Percentiles rank a stretch among this genome's conserved stretches.
These are phyloP conservation scores for Globisporangium megalacanthum DNA, from an alignment of 352 stramenopile genomes.

Conservation along the genomic window DNA sequence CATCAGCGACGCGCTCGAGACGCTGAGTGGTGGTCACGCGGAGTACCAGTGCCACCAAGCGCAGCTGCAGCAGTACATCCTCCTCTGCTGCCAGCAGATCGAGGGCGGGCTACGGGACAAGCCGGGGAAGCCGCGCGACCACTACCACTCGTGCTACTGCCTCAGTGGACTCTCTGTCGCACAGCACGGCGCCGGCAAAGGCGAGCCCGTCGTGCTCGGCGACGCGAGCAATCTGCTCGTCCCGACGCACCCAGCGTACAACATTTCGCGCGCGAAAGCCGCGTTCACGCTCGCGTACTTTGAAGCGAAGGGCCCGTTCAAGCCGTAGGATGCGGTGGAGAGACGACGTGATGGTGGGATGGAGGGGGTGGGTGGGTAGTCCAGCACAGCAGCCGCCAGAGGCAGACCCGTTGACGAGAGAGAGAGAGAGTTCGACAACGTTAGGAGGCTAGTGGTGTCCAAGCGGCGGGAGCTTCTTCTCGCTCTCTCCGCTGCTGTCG, in stretches of 20 bases:
- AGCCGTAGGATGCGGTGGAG: conserved; percentile 11
- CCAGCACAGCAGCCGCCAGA: conserved; percentile 8
- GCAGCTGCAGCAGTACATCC: conserved; percentile 89
- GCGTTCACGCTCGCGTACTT: conserved; percentile 64
- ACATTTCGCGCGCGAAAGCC: conserved; percentile 89
- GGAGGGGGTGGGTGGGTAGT: too few relatives aligned
- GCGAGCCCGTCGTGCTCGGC: conserved; percentile 44
- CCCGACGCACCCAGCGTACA: conserved; percentile 89
- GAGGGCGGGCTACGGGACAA: conserved; percentile 93
- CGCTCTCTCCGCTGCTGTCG: conserved; percentile 17
- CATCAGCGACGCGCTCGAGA: conserved; percentile 42
- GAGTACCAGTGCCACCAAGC: conserved; percentile 68
- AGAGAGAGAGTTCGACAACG: conserved; percentile 1
- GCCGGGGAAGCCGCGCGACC: conserved; percentile 93
- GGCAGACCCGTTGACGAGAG: background rate
- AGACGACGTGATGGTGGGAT: too few relatives aligned
- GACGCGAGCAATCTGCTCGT: conserved; percentile 67
- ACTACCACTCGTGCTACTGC: conserved; percentile 99
- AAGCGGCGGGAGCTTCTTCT: conserved; percentile 43
- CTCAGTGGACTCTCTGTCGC: conserved; percentile 93
- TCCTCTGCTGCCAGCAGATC: conserved; percentile 93
- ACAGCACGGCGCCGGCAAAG: conserved; percentile 73
- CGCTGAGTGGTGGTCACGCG: conserved; percentile 22
- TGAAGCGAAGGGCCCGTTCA: conserved; percentile 44
- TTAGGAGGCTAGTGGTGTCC: conserved; percentile 16